Conservation (phyloP, 139 green algal genomes). For the Klebsormidium nitens region DNA sequence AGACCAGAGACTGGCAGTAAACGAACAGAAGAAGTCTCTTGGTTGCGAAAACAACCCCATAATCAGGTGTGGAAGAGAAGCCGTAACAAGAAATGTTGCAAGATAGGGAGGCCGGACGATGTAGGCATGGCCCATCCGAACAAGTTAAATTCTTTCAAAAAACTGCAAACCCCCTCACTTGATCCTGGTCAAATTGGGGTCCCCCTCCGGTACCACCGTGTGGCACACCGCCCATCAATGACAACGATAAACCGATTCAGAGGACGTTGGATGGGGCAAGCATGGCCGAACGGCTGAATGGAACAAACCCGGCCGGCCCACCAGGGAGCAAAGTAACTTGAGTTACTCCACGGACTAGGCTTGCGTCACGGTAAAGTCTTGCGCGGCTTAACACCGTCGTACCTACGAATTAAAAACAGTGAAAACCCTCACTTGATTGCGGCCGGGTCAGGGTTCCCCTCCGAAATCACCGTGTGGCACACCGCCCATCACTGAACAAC, state of each 20-base stretch:
- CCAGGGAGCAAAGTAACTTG: too few relatives aligned
- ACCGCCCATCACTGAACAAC: constrained; percentile 1
- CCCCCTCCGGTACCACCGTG: constrained; percentile 21
- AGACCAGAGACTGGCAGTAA: too few relatives aligned
- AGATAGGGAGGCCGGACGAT: neutral
- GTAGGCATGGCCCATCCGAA: neutral
- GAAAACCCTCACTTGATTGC: neutral
- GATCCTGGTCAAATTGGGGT: neutral
- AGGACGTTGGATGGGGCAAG: neutral
- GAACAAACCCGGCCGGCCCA: neutral
- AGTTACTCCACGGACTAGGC: too few relatives aligned
- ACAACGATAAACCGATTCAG: too few relatives aligned
- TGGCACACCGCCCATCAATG: constrained; percentile 41
- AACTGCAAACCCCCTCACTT: neutral
- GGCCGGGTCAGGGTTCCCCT: neutral
- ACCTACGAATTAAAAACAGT: neutral
- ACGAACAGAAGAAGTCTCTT: too few relatives aligned
- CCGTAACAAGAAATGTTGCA: too few relatives aligned
- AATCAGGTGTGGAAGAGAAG: too few relatives aligned
- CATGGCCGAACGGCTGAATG: neutral
- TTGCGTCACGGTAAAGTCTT: too few relatives aligned
- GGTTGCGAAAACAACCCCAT: too few relatives aligned
- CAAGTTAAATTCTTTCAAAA: neutral
- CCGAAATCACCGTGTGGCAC: neutral
- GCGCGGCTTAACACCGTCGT: too few relatives aligned